These are phyloP conservation scores for Paxillus rubicundulus DNA, from an alignment of 768 basidiomycete genomes.

Conservation along the genomic window DNA sequence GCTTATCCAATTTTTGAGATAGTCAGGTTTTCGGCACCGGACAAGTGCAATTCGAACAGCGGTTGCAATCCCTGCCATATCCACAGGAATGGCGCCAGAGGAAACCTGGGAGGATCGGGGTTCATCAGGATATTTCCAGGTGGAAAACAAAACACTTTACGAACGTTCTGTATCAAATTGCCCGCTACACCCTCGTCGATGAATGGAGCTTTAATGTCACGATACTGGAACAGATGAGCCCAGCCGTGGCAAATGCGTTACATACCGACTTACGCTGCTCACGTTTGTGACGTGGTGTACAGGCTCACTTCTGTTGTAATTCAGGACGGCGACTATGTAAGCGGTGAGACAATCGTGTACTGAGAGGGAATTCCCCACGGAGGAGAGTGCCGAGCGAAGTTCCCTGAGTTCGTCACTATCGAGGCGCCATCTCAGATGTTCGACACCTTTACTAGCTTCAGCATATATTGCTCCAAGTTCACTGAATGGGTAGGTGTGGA, in stretches of 20 bases:
- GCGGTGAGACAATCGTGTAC: conserved; percentile 33
- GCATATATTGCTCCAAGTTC: conserved; percentile 20
- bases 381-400: conserved; percentile 15
- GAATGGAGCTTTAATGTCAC: conserved; percentile 16
- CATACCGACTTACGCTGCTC: conserved; percentile 22
- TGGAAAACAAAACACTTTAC: neutral
- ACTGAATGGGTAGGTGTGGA: conserved; percentile 8
- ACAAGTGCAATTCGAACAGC: conserved; percentile 16
- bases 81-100: conserved; percentile 15
- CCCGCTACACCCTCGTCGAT: conserved; percentile 15
- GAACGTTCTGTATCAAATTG: conserved; percentile 21
- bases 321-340: conserved; percentile 23
- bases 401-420: conserved; percentile 8
- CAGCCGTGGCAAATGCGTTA: neutral
- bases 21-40: conserved; percentile 11
- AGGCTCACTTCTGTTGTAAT: conserved; percentile 8
- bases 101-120: conserved; percentile 4
- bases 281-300: conserved; percentile 27
- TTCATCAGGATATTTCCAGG: neutral
- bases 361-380: conserved; percentile 8
- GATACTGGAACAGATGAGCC: conserved; percentile 14
- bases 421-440: conserved; percentile 17
- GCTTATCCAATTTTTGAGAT: conserved; percentile 17
- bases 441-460: conserved; percentile 9
- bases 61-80: conserved; percentile 17